Conservation (phyloP, 306 rosid species). For the Neltuma alba region DNA sequence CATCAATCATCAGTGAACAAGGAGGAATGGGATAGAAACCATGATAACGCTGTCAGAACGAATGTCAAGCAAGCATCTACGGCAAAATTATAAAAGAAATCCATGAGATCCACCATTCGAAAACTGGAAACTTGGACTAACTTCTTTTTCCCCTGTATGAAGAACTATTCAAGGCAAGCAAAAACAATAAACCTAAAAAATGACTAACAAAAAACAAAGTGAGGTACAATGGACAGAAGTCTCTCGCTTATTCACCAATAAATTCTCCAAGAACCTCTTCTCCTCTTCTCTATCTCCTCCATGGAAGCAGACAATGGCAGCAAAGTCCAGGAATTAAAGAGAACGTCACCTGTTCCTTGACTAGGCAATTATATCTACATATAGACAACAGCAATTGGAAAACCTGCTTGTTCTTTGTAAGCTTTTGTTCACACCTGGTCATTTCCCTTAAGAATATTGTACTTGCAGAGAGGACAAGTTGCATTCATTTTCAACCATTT, state of each 20-base stretch:
- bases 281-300: conserved; percentile 45
- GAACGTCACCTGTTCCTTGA: conserved; percentile 42
- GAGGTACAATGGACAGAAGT: conserved; percentile 26
- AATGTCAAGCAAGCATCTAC: conserved; percentile 9
- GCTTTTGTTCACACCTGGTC: conserved; percentile 62
- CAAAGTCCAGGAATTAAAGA: conserved; percentile 35
- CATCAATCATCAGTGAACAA: neutral
- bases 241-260: conserved; percentile 37
- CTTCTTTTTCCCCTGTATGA: neutral
- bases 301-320: conserved; percentile 33
- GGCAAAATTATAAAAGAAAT: conserved; percentile 5
- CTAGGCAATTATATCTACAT: conserved; percentile 46
- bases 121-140: conserved; percentile 8
- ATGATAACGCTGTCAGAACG: neutral
- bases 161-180: neutral
- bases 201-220: conserved; percentile 20
- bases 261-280: conserved; percentile 36
- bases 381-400: conserved; percentile 31
- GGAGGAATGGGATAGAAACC: neutral
- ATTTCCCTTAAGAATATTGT: conserved; percentile 81
- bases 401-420: conserved; percentile 12
- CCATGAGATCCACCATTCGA: neutral
- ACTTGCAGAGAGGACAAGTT: conserved; percentile 98
- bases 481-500: conserved; percentile 99
- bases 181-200: conserved; percentile 9